Base-by-base conservation (phyloP, 2,329 filamentous ascomycete species). In the Alternaria sp. region DNA sequence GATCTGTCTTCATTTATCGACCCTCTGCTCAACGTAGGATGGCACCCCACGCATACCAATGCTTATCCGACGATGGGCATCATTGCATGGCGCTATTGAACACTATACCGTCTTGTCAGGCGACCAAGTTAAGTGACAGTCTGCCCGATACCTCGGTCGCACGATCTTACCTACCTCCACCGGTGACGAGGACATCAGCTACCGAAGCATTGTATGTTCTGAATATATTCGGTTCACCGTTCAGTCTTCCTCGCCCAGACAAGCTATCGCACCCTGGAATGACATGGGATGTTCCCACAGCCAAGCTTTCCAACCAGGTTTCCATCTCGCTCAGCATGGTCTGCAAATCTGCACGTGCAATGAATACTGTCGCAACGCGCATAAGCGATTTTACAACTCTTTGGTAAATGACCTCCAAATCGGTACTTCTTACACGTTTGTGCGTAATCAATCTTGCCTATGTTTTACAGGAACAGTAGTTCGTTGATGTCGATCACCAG, bases 31-130 rank as follows among this genome's bases (percentile, higher is more conserved):
- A 43, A 51, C 41, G 22, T 9, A 26, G 30, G n/a, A 41, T 41
- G 22, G 22, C 42, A 22, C 20, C 32, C 39, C 32, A 42, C 36
- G 54, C 14, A n/a, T 20, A 30, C 5, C n/a, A 41, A 14, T 36
- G n/a, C 26, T 59, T 39, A 57, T 57, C 51, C 44, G 36, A 58
- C 51, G 34, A 44, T 62, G 63, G 69, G 67, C 63, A 70, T 58
- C 62, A 64, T 41, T 71, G 69, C 64, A 70, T 66, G 43, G 36
- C 57, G 56, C 64, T 70, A 69, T 65, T 54, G 66, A 63, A 34
- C 47, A 60, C 55, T 62, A 49, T 66, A 67, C 60, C 32, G 24
- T 54, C 51, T 60, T 36, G 38, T 57, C 63, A 59, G 54, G 30
- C 61, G 63, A 64, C 42, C 55, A 32, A n/a, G n/a, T 22, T 34